Base-by-base conservation (phyloP, 2,329 filamentous ascomycete species). In the Penicillium occitanis region DNA sequence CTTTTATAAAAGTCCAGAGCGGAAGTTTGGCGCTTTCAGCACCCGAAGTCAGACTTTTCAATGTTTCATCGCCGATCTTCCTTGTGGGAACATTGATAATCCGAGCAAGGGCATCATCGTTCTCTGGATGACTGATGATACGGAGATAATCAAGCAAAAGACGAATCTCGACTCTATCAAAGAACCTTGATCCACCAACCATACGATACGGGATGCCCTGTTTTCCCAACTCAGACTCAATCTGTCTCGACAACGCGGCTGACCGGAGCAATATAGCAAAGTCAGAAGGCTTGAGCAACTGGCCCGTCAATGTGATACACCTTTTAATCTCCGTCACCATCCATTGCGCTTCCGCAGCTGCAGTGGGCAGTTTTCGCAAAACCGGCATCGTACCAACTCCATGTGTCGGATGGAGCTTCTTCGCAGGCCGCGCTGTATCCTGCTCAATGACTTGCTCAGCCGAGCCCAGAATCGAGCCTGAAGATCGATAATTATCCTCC, bases 401-500 rank as follows among this genome's bases (percentile, higher is more conserved):
- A 78, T 97, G 94, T 0, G 94, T 91, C 1, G 95, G 88, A 60
- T 91, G 83, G 40, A 99, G 81, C 42, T 85, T 85, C 75, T 97
- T 98, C 66, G 90, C 84, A 62, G 93, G 95, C 67, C 94, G 85
- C 42, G 86, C 87, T 60, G 86, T 85, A 76, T 99, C 94, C 77
- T 98, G 94, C 76, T 97, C 89, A 68, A 99, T 98, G 58, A 99
- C 88, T 68, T 89, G 87, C 67, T 96, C 84, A 0, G 95, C 93
- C 5, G 91, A 87, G 66, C 87, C 85, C 28, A 98, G 82, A 67
- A 99, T 97, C 7, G 88, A 88, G 46, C 90, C 91, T 0, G 93
- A 96, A 0, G 94, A 98, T 25, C 94, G 87, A 74, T 99, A 99
- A 73, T 98, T 99, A 73, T 97, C 91, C 74, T 97, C 91, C 2